A percentile compares a stretch with the other conserved stretches of the same genome.
phyloP scores from a whole-genome alignment of 2,329 filamentous ascomycete species.

The Catunica adiposa region DNA sequence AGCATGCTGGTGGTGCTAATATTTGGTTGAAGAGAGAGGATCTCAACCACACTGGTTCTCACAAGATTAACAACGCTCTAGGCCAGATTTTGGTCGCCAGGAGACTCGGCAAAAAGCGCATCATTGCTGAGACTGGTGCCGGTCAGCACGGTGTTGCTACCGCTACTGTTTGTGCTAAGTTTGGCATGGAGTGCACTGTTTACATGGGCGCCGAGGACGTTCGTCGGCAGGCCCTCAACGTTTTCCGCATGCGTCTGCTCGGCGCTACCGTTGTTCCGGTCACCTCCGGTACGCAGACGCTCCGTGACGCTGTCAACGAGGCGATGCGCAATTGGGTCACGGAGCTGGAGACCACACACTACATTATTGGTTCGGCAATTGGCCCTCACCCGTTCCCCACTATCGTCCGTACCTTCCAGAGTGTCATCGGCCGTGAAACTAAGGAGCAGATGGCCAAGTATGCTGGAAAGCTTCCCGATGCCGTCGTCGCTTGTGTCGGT shows the following conservation, averaged over 20 bases:
- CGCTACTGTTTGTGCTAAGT: slow-evolving; percentile 93
- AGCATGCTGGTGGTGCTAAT: slow-evolving; percentile 77
- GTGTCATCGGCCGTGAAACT: slow-evolving; percentile 87
- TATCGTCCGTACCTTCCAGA: slow-evolving; percentile 95
- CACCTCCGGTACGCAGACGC: slow-evolving; percentile 70
- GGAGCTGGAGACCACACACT: slow-evolving; percentile 84
- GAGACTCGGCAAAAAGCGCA: slow-evolving; percentile 82
- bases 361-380: slow-evolving; percentile 95
- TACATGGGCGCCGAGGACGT: slow-evolving; percentile 96
- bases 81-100: slow-evolving; percentile 80
- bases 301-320: slow-evolving; percentile 86
- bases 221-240: slow-evolving; percentile 85
- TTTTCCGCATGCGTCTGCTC: slow-evolving; percentile 94
- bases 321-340: slow-evolving; percentile 89
- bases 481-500: slow-evolving; percentile 90
- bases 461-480: slow-evolving; percentile 80
- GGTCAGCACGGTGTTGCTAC: slow-evolving; percentile 97
- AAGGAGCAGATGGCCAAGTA: slow-evolving; percentile 77
- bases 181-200: slow-evolving; percentile 93
- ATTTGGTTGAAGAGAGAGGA: slow-evolving; percentile 98
- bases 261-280: slow-evolving; percentile 87
- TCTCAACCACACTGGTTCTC: slow-evolving; percentile 89
- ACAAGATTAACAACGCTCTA: slow-evolving; percentile 98
- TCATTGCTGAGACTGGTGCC: slow-evolving; percentile 94
- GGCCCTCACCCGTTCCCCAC: slow-evolving; percentile 96